Conservation (phyloP, 805 yeast genomes). For the Candida golubevii region DNA sequence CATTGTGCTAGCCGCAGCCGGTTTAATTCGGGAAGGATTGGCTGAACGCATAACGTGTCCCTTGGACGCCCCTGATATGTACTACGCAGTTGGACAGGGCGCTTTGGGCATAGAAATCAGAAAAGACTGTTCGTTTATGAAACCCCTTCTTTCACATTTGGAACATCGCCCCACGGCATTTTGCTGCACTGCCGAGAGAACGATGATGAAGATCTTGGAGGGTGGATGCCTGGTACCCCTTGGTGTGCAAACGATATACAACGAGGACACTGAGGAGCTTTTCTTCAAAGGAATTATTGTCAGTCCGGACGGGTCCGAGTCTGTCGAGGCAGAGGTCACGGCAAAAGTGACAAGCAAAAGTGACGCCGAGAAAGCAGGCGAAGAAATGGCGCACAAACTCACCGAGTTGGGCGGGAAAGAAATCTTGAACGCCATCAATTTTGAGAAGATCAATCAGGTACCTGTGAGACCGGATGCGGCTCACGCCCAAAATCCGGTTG, state of each 20-base stretch:
- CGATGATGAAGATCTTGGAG: conserved; percentile 81
- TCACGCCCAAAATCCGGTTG: neutral
- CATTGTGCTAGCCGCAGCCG: conserved; percentile 89
- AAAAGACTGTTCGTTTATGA: conserved; percentile 56
- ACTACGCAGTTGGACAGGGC: conserved; percentile 98
- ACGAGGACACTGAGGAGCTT: conserved; percentile 41
- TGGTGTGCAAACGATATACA: conserved; percentile 70
- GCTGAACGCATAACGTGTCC: conserved; percentile 70
- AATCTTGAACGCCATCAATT: conserved; percentile 77
- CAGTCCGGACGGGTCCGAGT: conserved; percentile 73
- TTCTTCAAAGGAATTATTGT: conserved; percentile 69
- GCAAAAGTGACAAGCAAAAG: conserved; percentile 37
- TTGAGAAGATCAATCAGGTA: conserved; percentile 51
- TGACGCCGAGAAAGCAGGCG: conserved; percentile 73
- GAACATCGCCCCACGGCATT: conserved; percentile 63
- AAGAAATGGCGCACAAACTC: conserved; percentile 60
- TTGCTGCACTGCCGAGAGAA: conserved; percentile 84
- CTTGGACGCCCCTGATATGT: conserved; percentile 75
- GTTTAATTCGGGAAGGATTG: conserved; percentile 69
- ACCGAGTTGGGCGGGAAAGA: conserved; percentile 74
- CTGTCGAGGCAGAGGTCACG: conserved; percentile 53
- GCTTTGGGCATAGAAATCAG: conserved; percentile 92
- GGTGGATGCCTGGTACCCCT: conserved; percentile 99
- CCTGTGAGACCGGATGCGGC: conserved; percentile 15
- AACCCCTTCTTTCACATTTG: conserved; percentile 56